These are phyloP conservation scores for Cystobasidium onofrii DNA, from an alignment of 768 basidiomycete species.

Conservation along the genomic window DNA sequence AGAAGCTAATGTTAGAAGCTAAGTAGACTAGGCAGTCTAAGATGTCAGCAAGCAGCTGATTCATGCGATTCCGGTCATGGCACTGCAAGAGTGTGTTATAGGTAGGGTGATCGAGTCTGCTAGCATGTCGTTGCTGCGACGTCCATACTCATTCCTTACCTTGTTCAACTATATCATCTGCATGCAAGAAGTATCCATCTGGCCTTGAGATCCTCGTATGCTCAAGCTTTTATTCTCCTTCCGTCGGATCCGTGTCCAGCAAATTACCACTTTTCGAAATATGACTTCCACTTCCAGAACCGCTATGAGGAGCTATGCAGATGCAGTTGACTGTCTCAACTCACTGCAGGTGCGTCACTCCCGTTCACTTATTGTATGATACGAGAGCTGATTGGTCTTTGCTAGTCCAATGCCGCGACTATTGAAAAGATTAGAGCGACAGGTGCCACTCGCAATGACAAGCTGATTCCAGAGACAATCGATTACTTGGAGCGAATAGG, in stretches of 20 bases:
- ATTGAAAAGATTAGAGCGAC: slow-evolving; percentile 72
- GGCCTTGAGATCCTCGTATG: background rate
- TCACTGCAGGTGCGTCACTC: slow-evolving; percentile 34
- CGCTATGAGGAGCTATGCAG: slow-evolving; percentile 23
- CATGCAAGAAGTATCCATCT: too few species aligned
- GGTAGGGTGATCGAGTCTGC: too few species aligned
- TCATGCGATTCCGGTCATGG: too few species aligned
- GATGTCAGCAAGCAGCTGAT: too few species aligned
- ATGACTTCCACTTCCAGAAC: background rate
- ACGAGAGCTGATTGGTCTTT: slow-evolving; percentile 36
- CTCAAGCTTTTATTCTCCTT: background rate
- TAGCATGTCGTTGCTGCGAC: too few species aligned
- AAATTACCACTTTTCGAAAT: background rate
- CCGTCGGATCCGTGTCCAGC: background rate
- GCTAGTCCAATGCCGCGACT: slow-evolving; percentile 85
- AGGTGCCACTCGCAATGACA: slow-evolving; percentile 55
- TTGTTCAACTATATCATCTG: too few species aligned
- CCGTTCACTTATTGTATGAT: too few species aligned
- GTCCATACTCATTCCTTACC: too few species aligned
- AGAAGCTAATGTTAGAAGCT: too few species aligned
- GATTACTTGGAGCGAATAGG: slow-evolving; percentile 82
- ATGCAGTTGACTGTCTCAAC: slow-evolving; percentile 49
- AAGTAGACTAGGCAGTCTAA: too few species aligned
- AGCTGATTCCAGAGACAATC: slow-evolving; percentile 77
- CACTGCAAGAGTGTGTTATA: too few species aligned